Evolutionary conservation across 1,284 basidiomycete genomes (phyloP).

Genomic region (Rhodofomes roseus): DNA sequence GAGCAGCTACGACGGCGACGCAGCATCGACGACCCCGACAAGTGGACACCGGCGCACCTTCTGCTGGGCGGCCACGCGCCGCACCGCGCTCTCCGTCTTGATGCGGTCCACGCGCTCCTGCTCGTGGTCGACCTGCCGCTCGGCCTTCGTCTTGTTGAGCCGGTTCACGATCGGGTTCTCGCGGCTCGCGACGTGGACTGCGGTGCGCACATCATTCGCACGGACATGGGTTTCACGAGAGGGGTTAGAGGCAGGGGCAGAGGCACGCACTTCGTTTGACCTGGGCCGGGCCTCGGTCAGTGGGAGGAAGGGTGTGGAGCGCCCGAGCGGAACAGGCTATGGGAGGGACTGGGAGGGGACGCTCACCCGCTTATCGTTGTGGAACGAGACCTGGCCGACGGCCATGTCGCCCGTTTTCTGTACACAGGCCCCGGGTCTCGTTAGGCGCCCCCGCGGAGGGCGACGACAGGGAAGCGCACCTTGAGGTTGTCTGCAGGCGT

Average conservation of each 20-base stretch:
- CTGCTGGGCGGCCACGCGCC: conserved; percentile 61
- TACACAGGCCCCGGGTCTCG: background rate
- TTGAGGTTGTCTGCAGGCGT: conserved; percentile 89
- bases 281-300: conserved; percentile 31
- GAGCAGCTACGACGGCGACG: background rate
- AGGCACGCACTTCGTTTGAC: conserved; percentile 68
- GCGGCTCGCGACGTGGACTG: conserved; percentile 76
- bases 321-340: background rate
- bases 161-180: conserved; percentile 93
- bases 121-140: conserved; percentile 87
- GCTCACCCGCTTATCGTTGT: conserved; percentile 79
- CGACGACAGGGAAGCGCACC: conserved; percentile 38
- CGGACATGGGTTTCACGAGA: background rate
- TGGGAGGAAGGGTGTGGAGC: background rate
- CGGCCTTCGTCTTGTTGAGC: conserved; percentile 91
- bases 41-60: conserved; percentile 49
- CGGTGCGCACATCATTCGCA: background rate
- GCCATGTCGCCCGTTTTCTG: conserved; percentile 98
- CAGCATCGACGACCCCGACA: background rate
- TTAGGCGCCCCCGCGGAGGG: background rate
- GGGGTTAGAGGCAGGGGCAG: background rate
- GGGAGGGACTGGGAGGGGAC: background rate
- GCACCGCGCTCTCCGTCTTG: conserved; percentile 67
- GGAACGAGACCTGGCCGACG: conserved; percentile 92
- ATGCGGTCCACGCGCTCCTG: conserved; percentile 82